phyloP scores from a whole-genome alignment of 208 protist species.

The Leishmania guyanensis region DNA sequence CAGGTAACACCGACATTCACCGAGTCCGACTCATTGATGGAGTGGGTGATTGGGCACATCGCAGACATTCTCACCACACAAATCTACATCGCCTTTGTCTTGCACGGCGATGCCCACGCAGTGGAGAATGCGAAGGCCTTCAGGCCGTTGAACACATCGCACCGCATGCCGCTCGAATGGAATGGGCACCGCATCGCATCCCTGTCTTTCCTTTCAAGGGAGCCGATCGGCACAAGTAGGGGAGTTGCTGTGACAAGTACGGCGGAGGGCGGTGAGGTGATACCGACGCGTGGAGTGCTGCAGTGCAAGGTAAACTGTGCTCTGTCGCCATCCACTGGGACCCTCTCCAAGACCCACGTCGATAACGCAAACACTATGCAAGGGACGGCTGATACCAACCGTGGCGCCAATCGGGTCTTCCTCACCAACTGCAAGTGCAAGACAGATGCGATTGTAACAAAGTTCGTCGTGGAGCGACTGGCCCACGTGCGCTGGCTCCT shows the following conservation, averaged over 20 bases:
- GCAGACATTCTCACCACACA: slow-evolving; percentile 57
- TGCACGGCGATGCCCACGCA: slow-evolving; percentile 48
- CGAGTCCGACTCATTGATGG: slow-evolving; percentile 35
- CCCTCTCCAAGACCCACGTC: neutral
- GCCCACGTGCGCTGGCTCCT: slow-evolving; percentile 62
- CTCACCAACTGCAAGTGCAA: slow-evolving; percentile 35
- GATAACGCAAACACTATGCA: no score
- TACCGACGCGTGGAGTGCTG: neutral
- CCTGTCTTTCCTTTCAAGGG: slow-evolving; percentile 11
- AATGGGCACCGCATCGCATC: slow-evolving; percentile 23
- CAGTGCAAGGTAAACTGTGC: neutral
- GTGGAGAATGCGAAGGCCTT: slow-evolving; percentile 31
- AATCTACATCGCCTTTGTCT: slow-evolving; percentile 54
- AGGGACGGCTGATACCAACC: neutral
- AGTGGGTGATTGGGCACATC: slow-evolving; percentile 60
- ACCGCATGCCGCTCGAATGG: slow-evolving; percentile 44
- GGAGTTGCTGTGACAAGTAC: neutral
- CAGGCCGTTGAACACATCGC: slow-evolving; percentile 28
- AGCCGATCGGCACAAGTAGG: neutral
- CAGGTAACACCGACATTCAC: slow-evolving; percentile 29
- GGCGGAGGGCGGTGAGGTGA: neutral
- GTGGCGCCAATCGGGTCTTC: slow-evolving; percentile 4
- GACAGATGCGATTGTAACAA: slow-evolving; percentile 49
- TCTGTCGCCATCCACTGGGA: neutral
- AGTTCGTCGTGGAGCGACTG: slow-evolving; percentile 59